Percentiles rank a stretch among this genome's conserved stretches.
Evolutionary conservation across 2,329 filamentous ascomycete species (phyloP).

Genomic region (Colletotrichum lindemuthianum): DNA sequence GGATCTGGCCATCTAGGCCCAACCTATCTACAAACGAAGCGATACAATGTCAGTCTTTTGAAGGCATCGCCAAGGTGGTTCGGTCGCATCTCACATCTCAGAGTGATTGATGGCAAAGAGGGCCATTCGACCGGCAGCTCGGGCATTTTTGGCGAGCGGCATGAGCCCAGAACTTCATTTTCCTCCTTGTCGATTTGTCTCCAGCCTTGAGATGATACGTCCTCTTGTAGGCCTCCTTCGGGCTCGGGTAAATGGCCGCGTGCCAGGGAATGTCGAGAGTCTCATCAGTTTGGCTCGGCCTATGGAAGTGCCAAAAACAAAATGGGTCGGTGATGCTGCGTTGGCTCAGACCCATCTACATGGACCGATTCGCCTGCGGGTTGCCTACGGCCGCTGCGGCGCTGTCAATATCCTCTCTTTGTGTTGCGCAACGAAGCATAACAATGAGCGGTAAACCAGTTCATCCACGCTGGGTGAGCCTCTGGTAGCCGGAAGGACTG

Average conservation of each 20-base stretch:
- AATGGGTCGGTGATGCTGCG: background rate
- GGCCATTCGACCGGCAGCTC: background rate
- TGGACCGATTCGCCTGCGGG: background rate
- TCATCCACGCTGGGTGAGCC: background rate
- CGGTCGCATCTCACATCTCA: background rate
- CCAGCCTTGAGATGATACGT: too few species aligned
- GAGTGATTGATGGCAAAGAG: background rate
- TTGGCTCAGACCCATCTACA: background rate
- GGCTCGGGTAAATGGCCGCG: too few species aligned
- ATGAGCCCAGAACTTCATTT: background rate
- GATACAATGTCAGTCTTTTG: too few species aligned
- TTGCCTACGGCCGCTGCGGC: background rate
- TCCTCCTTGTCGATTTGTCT: background rate
- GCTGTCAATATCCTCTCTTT: background rate
- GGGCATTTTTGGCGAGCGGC: background rate
- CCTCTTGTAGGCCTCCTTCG: too few species aligned
- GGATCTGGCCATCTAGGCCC: too few species aligned
- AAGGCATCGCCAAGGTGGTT: background rate
- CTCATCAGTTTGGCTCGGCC: too few species aligned
- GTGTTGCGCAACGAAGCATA: slow-evolving; percentile 10
- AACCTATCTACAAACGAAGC: too few species aligned
- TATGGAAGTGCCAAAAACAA: too few species aligned
- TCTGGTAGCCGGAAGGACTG: background rate
- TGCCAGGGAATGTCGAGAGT: too few species aligned
- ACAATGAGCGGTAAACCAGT: background rate